These are phyloP conservation scores for Tetradesmus lagerheimii DNA, from an alignment of 139 green algal genomes.

Conservation along the genomic window DNA sequence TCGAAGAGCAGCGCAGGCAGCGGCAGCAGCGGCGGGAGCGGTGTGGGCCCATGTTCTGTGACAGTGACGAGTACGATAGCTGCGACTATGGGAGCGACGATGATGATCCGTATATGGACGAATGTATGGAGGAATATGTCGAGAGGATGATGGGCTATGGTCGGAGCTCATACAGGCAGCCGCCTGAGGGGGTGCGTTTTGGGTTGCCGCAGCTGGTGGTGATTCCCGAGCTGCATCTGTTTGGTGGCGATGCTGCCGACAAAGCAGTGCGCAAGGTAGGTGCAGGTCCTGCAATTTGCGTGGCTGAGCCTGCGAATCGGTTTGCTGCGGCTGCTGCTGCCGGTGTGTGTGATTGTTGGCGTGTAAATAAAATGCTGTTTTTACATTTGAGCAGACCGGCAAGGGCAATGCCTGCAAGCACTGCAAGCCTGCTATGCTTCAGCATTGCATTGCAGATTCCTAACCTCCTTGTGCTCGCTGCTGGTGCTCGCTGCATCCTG, in stretches of 20 bases:
- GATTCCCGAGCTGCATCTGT: slow-evolving; percentile 10
- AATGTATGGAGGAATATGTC: not conserved
- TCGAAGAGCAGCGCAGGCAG: not conserved
- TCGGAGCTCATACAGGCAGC: not conserved
- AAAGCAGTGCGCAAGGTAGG: not conserved
- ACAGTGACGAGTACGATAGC: not conserved
- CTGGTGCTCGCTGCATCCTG: not conserved
- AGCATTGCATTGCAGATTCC: too few species aligned
- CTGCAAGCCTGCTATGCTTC: too few species aligned
- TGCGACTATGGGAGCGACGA: not conserved
- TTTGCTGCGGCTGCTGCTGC: not conserved
- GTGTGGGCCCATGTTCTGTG: too few species aligned
- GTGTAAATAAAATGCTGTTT: too few species aligned
- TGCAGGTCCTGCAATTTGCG: not conserved
- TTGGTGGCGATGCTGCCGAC: slow-evolving; percentile 50
- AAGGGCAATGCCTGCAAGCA: too few species aligned
- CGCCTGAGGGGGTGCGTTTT: not conserved
- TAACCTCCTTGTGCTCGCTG: not conserved
- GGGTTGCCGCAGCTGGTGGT: slow-evolving; percentile 50
- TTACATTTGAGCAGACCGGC: too few species aligned
- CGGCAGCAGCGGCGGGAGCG: not conserved
- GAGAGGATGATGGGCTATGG: not conserved
- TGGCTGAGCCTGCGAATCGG: not conserved
- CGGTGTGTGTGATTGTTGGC: too few species aligned
- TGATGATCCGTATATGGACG: not conserved